Conservation (phyloP, 306 rosid species). For the Quercus bicolor region DNA sequence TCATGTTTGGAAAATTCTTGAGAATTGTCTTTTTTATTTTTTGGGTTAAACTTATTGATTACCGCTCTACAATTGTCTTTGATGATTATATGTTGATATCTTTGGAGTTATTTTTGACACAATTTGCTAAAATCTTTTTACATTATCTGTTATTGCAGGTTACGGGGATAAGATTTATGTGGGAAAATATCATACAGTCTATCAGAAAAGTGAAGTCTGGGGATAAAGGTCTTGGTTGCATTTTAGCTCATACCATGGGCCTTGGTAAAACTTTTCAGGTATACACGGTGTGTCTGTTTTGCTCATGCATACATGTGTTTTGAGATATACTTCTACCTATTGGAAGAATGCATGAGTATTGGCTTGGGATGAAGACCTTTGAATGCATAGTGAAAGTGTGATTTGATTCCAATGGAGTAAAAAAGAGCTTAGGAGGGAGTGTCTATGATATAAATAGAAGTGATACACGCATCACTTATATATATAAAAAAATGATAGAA, state of each 20-base stretch:
- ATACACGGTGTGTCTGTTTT: constrained; percentile 5
- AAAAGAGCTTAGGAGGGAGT: not conserved
- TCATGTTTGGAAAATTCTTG: not conserved
- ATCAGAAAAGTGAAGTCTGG: constrained; percentile 84
- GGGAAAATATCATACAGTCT: constrained; percentile 97
- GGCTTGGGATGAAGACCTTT: not conserved
- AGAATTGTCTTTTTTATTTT: not conserved
- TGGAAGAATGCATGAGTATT: not conserved
- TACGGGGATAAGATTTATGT: constrained; percentile 87
- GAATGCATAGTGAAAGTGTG: not conserved
- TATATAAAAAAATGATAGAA: too few species aligned
- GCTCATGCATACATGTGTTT: not conserved
- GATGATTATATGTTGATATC: not conserved
- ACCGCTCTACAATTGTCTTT: not conserved
- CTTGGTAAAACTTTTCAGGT: constrained; percentile 99
- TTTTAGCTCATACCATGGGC: constrained; percentile 98
- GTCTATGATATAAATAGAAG: not conserved
- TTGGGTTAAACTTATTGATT: not conserved
- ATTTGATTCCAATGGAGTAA: not conserved
- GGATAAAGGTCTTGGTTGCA: constrained; percentile 98
- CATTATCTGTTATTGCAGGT: constrained; percentile 48
- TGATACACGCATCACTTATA: not conserved
- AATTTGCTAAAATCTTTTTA: not conserved
- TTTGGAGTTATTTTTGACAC: not conserved
- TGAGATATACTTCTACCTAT: not conserved